A percentile compares a stretch with the other conserved stretches of the same genome.
phyloP scores from a whole-genome alignment of 306 rosid species.

The Rosa lucieae region DNA sequence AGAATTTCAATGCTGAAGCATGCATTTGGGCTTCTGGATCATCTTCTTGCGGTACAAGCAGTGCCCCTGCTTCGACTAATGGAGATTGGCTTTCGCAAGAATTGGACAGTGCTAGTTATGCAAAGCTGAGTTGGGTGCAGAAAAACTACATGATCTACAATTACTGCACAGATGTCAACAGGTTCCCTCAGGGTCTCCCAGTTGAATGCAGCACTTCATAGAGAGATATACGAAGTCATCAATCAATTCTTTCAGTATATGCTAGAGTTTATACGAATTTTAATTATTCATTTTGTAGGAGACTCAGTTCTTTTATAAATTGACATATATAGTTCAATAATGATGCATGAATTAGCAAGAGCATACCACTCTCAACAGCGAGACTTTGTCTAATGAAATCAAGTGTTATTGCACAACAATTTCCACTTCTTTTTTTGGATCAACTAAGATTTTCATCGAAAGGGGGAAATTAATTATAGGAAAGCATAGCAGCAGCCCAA shows the following conservation, averaged over 20 bases:
- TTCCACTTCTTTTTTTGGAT: no score
- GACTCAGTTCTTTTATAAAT: background rate
- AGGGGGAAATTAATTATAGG: no score
- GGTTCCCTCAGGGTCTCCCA: constrained; percentile 66
- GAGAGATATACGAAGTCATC: background rate
- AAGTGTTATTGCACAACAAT: no score
- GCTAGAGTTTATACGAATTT: background rate
- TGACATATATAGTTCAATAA: background rate
- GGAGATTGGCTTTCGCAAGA: constrained; percentile 44
- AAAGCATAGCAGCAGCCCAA: no score
- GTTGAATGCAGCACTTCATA: constrained; percentile 31
- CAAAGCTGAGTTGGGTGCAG: constrained; percentile 51
- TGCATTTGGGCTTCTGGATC: constrained; percentile 47
- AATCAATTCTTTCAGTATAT: background rate
- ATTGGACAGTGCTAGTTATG: constrained; percentile 35
- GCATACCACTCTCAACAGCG: background rate
- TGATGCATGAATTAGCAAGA: background rate
- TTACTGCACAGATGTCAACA: constrained; percentile 46
- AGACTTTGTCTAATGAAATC: background rate
- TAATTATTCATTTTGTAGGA: background rate
- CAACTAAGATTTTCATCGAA: no score
- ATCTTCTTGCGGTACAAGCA: constrained; percentile 41
- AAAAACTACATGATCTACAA: constrained; percentile 61
- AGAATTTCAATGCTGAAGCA: constrained; percentile 54
- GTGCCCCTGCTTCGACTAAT: background rate